Conservation (phyloP, 768 basidiomycete species). For the Mycena olivaceomarginata region DNA sequence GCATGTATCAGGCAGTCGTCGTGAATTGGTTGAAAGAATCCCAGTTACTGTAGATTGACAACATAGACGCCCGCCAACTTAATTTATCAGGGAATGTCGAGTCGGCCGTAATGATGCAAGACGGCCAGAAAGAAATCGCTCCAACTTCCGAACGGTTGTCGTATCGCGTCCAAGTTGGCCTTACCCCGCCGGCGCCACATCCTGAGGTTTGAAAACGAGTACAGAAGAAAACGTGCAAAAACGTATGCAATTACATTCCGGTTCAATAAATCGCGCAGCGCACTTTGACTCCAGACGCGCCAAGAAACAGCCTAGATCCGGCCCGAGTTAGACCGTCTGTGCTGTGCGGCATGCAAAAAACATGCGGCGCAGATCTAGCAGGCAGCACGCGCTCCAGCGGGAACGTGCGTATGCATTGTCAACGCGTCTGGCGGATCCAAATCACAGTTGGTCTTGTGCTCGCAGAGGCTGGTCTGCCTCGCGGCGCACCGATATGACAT, state of each 20-base stretch:
- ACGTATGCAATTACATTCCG: background rate
- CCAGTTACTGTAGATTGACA: background rate
- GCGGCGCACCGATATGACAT: slow-evolving; percentile 1
- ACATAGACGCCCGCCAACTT: background rate
- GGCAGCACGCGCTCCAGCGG: background rate
- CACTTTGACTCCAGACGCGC: background rate
- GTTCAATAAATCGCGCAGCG: background rate
- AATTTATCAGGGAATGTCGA: background rate
- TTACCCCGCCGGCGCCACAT: background rate
- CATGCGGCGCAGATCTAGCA: background rate
- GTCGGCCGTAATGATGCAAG: background rate
- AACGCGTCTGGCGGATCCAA: background rate
- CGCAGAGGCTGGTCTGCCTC: background rate
- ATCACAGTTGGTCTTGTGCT: background rate
- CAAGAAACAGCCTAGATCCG: background rate
- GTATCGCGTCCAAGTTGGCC: background rate
- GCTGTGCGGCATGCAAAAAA: background rate
- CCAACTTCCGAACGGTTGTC: background rate
- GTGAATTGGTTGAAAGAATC: background rate
- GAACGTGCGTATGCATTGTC: background rate
- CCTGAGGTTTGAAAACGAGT: background rate
- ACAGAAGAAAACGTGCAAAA: background rate
- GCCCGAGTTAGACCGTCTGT: background rate
- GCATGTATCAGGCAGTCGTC: background rate
- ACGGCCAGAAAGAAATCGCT: background rate